A percentile compares a stretch with the other conserved stretches of the same genome.
phyloP scores from a whole-genome alignment of 768 basidiomycete species.

The Russula sp. region DNA sequence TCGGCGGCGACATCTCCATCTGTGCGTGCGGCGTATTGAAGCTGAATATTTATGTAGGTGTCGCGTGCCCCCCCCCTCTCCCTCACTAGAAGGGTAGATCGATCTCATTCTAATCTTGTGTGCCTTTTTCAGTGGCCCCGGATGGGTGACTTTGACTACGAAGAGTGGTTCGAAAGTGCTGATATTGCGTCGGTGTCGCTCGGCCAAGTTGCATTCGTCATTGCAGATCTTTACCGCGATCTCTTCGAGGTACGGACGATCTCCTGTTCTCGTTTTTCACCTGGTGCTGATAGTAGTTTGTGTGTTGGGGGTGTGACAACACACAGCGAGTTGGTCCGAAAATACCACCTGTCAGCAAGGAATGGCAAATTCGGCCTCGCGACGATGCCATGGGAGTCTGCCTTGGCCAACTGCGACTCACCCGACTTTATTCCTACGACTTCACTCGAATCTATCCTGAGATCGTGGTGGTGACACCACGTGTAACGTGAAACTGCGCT shows the following conservation, averaged over 20 bases:
- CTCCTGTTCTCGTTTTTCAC: background rate
- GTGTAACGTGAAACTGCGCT: background rate
- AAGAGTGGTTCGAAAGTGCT: conserved; percentile 10
- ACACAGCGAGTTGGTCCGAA: conserved; percentile 12
- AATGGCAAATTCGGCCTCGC: conserved; percentile 11
- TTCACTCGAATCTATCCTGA: conserved; percentile 9
- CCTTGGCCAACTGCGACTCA: conserved; percentile 14
- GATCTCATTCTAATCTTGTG: background rate
- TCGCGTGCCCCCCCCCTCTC: no score
- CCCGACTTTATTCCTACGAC: conserved; percentile 15
- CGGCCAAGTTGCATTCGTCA: background rate
- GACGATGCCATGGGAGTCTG: conserved; percentile 2
- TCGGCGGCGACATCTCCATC: background rate
- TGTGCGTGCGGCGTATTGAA: background rate
- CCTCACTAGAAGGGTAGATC: background rate
- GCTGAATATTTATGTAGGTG: conserved; percentile 6
- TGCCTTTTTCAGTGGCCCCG: conserved; percentile 6
- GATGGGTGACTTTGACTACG: conserved; percentile 3
- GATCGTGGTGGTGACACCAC: conserved; percentile 12
- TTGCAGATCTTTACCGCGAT: conserved; percentile 8
- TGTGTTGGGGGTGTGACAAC: background rate
- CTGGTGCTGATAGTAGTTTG: background rate
- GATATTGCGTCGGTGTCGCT: conserved; percentile 10
- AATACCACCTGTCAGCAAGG: background rate
- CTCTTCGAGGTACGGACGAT: conserved; percentile 8